phyloP scores from a whole-genome alignment of 306 rosid genomes.

The barrel medic (Medicago truncatula) region DNA sequence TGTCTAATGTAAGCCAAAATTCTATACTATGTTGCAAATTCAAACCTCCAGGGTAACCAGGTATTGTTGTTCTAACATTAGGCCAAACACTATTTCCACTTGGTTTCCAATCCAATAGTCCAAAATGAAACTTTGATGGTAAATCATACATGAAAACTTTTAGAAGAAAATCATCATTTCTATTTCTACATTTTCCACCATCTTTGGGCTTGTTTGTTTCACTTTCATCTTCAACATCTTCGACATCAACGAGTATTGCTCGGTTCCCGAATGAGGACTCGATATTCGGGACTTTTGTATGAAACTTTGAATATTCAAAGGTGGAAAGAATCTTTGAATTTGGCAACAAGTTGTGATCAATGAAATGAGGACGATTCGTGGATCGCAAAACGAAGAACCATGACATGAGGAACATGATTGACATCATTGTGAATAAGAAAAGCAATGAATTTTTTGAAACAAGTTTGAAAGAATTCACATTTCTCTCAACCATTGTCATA shows the following conservation, averaged over 20 bases:
- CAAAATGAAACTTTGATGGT: constrained; percentile 71
- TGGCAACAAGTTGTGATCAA: constrained; percentile 49
- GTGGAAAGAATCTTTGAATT: constrained; percentile 47
- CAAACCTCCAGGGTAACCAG: constrained; percentile 77
- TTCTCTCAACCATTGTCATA: constrained; percentile 44
- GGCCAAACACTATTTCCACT: constrained; percentile 69
- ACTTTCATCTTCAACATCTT: constrained; percentile 36
- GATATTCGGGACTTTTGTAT: constrained; percentile 21
- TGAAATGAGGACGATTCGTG: constrained; percentile 39
- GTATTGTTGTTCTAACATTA: constrained; percentile 56
- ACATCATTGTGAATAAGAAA: constrained; percentile 55
- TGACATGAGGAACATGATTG: constrained; percentile 57
- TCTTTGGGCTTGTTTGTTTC: constrained; percentile 3
- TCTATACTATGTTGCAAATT: constrained; percentile 84
- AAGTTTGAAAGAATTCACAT: constrained; percentile 41
- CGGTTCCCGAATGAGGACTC: constrained; percentile 55
- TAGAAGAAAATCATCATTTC: constrained; percentile 41
- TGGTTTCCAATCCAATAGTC: constrained; percentile 66
- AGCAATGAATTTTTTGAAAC: constrained; percentile 57
- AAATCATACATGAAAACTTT: constrained; percentile 84
- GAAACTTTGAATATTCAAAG: constrained; percentile 29
- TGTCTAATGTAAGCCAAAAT: constrained; percentile 78
- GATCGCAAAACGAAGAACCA: constrained; percentile 70
- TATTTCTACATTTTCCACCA: constrained; percentile 34
- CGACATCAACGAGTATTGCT: constrained; percentile 53